Conservation (phyloP, 768 basidiomycete genomes). For the Auricularia cornea region DNA sequence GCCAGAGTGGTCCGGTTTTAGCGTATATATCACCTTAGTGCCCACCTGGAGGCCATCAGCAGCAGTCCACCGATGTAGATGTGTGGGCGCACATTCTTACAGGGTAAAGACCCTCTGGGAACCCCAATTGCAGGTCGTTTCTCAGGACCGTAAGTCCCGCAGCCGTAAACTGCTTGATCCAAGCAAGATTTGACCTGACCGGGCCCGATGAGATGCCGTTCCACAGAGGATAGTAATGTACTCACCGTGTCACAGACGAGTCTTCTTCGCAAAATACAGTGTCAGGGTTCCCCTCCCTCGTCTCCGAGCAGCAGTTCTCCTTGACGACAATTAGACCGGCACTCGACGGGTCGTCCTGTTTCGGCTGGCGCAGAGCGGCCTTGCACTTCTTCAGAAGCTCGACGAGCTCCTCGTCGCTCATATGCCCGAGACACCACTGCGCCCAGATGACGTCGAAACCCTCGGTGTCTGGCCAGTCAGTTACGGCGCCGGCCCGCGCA, state of each 20-base stretch:
- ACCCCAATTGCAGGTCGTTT: conserved; percentile 74
- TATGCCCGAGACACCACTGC: conserved; percentile 94
- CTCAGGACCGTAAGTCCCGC: conserved; percentile 66
- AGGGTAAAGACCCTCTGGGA: conserved; percentile 70
- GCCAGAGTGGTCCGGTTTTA: too few species aligned
- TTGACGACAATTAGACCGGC: conserved; percentile 74
- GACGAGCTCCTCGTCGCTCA: conserved; percentile 68
- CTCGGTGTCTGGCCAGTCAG: conserved; percentile 36
- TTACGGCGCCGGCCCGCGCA: conserved; percentile 38
- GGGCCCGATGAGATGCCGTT: not conserved
- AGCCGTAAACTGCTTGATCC: conserved; percentile 64
- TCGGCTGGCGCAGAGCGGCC: conserved; percentile 45
- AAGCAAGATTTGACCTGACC: conserved; percentile 70
- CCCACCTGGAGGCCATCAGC: not conserved
- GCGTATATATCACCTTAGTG: too few species aligned
- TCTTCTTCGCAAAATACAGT: conserved; percentile 76
- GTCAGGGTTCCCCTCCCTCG: conserved; percentile 36
- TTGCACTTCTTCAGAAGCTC: conserved; percentile 61
- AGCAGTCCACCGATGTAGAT: too few species aligned
- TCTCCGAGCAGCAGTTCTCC: conserved; percentile 68
- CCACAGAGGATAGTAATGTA: not conserved
- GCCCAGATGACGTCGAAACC: conserved; percentile 92
- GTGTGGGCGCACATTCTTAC: conserved; percentile 85
- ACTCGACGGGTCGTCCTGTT: conserved; percentile 7
- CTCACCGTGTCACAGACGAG: conserved; percentile 81